phyloP scores from a whole-genome alignment of 1,139 yeast genomes.

The Williopsis jadinii region DNA sequence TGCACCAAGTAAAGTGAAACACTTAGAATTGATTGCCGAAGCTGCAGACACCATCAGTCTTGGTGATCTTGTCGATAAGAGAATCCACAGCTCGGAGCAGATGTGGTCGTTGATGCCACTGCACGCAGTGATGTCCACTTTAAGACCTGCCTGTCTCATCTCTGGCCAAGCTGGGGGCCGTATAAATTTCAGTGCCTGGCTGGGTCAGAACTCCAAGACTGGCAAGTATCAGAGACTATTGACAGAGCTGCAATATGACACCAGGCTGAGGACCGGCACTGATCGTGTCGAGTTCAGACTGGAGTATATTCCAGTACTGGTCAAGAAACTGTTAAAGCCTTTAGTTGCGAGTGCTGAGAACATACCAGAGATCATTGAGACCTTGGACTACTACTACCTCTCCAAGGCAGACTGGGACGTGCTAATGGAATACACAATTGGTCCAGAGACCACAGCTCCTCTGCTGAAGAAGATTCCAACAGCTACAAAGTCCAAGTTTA shows the following conservation, averaged over 20 bases:
- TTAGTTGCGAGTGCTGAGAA: slow-evolving; percentile 46
- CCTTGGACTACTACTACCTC: slow-evolving; percentile 78
- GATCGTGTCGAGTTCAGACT: slow-evolving; percentile 70
- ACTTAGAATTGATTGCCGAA: slow-evolving; percentile 55
- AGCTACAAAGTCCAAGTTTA: slow-evolving; percentile 73
- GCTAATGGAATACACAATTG: slow-evolving; percentile 75
- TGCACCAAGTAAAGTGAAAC: slow-evolving; percentile 35
- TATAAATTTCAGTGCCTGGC: slow-evolving; percentile 75
- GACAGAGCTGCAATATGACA: slow-evolving; percentile 86
- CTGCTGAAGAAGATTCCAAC: slow-evolving; percentile 61
- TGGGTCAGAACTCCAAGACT: slow-evolving; percentile 86
- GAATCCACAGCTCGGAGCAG: slow-evolving; percentile 87
- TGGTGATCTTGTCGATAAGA: slow-evolving; percentile 72
- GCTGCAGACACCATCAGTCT: slow-evolving; percentile 86
- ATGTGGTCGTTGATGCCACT: slow-evolving; percentile 94
- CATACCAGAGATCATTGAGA: slow-evolving; percentile 52
- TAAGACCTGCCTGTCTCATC: slow-evolving; percentile 69
- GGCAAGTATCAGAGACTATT: slow-evolving; percentile 72
- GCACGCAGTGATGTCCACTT: slow-evolving; percentile 84
- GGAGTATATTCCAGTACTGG: slow-evolving; percentile 66
- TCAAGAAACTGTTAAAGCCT: slow-evolving; percentile 49
- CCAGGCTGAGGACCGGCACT: slow-evolving; percentile 72
- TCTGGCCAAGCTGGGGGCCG: slow-evolving; percentile 69
- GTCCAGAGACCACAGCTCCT: slow-evolving; percentile 41
- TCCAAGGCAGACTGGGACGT: slow-evolving; percentile 92